phyloP scores from a whole-genome alignment of 2,329 filamentous ascomycete genomes.

The Xylariaceae sp. region DNA sequence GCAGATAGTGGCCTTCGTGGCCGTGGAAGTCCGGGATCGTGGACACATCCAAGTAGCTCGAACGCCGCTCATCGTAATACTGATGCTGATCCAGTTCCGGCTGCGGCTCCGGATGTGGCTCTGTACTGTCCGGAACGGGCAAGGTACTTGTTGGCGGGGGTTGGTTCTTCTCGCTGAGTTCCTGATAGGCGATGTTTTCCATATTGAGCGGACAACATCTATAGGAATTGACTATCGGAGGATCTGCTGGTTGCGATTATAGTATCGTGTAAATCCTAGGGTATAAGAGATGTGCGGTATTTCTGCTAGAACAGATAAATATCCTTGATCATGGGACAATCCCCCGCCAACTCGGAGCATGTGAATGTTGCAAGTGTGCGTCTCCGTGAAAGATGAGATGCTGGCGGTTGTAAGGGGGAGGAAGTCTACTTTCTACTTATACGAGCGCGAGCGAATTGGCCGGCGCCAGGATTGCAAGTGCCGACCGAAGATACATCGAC shows the following conservation, averaged over 20 bases:
- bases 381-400: background rate
- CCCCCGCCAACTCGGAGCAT: background rate
- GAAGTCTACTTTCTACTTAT: background rate
- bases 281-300: background rate
- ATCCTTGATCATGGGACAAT: background rate
- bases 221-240: background rate
- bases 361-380: background rate
- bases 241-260: background rate
- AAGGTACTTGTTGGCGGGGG: constrained; percentile 21
- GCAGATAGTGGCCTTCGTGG: constrained; percentile 20
- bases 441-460: too few species aligned
- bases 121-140: constrained; percentile 21
- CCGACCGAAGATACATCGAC: background rate
- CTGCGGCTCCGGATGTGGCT: background rate
- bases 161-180: constrained; percentile 8
- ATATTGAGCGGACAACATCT: background rate
- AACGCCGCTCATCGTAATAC: constrained; percentile 11
- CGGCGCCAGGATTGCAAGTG: background rate
- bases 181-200: background rate
- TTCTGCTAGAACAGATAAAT: background rate
- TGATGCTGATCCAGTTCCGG: background rate
- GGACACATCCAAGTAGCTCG: constrained; percentile 22
- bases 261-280: background rate
- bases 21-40: constrained; percentile 12
- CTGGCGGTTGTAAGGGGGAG: background rate